Evolutionary conservation across 306 rosid genomes (phyloP), one percentile per base, ranked within the genome.

Genomic region (Pyrus communis): DNA sequence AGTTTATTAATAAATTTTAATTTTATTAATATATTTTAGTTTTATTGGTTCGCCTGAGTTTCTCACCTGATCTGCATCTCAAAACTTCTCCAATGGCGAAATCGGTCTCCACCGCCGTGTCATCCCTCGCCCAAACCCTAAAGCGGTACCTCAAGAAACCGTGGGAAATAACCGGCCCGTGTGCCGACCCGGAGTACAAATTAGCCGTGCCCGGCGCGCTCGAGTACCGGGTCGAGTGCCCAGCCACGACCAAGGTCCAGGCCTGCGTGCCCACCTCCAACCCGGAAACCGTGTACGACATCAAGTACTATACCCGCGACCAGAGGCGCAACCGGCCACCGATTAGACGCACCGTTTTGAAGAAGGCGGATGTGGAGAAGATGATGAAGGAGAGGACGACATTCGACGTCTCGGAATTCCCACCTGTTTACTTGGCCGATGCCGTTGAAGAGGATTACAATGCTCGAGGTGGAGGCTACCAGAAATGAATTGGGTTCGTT

Each of bases 311-410:
- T 81, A 18, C 80, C 12, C 89, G 99, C 33, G 99, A 95, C 70
- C 99, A 91, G 86, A 91, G 98, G 43, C 99, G 99, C 38, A 92
- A 96, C 85, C 99, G 97, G 17, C 98, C 97, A 55, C 98, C 98
- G 15, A 87, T 86, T 28, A 77, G 82, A 18, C 97, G 93, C 74
- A 88, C 91, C 2, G 22, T 92, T 51, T 84, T 86, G 77, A 89
- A 76, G 89, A 92, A 91, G 70, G 74, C 90, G 25, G 93, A 92
- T 31, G 79, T 89, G 28, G 91, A 80, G 85, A 80, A 84, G 77
- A 42, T 85, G 79, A 82, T 60, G 87, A 86, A 87, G 82, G 98
- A 91, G 77, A 78, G 88, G 77, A 77, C 59, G 57, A 80, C 88
- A 14, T 88, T 89, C 77, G 61, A 79, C 11, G 67, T 77, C 27